Evolutionary conservation across 179 eudicot species (phyloP).

Genomic region (Beta corolliflora): DNA sequence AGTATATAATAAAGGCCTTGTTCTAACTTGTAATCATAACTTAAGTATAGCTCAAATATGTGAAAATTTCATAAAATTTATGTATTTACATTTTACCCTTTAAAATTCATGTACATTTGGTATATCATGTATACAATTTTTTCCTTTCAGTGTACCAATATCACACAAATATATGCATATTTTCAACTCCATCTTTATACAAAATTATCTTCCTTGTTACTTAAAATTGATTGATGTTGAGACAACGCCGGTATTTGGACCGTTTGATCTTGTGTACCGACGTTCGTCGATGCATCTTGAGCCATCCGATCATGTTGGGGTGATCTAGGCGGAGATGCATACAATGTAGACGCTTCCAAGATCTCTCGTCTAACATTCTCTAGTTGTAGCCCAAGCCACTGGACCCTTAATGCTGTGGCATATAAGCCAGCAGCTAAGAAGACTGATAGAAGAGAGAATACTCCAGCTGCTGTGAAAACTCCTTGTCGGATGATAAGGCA

Average conservation of each 20-base stretch:
- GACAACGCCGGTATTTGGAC: slow-evolving; percentile 26
- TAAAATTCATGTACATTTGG: slow-evolving; percentile 32
- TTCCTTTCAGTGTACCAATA: slow-evolving; percentile 9
- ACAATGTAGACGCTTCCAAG: slow-evolving; percentile 46
- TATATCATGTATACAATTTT: neutral
- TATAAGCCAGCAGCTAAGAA: slow-evolving; percentile 72
- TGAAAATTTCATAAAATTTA: neutral
- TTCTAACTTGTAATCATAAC: no score
- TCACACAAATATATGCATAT: neutral
- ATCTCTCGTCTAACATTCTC: slow-evolving; percentile 45
- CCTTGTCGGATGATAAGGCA: slow-evolving; percentile 63
- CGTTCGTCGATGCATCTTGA: slow-evolving; percentile 18
- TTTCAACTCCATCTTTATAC: slow-evolving; percentile 9
- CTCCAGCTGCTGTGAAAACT: slow-evolving; percentile 73
- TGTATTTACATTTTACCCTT: slow-evolving; percentile 6
- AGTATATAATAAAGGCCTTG: no score
- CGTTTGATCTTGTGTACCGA: slow-evolving; percentile 32
- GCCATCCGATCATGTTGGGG: slow-evolving; percentile 33
- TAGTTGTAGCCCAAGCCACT: slow-evolving; percentile 48
- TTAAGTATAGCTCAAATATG: neutral
- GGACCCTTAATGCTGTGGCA: slow-evolving; percentile 56
- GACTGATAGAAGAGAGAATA: slow-evolving; percentile 62
- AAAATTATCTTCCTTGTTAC: slow-evolving; percentile 22
- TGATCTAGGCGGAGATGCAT: slow-evolving; percentile 62
- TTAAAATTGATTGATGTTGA: slow-evolving; percentile 11